Percentiles rank a stretch among this genome's conserved stretches.
phyloP scores from a whole-genome alignment of 2,329 filamentous ascomycete genomes.

The Beauveria medogensis region DNA sequence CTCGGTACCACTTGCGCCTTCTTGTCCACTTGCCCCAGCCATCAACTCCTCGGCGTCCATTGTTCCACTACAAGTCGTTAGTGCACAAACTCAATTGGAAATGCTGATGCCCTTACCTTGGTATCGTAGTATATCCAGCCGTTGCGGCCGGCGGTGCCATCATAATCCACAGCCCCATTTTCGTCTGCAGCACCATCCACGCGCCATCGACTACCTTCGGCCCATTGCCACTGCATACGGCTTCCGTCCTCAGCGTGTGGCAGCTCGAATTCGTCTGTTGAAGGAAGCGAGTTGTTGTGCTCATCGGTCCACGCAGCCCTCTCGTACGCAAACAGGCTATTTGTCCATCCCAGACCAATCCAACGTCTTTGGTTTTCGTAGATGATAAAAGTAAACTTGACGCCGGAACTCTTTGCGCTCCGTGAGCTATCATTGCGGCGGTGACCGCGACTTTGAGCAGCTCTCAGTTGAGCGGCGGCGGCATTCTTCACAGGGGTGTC shows the following conservation, averaged over 20 bases:
- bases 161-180: constrained; percentile 37
- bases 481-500: constrained; percentile 38
- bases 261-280: constrained; percentile 61
- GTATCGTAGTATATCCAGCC: constrained; percentile 99
- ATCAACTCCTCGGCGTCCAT: constrained; percentile 74
- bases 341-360: constrained; percentile 93
- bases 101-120: constrained; percentile 67
- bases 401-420: constrained; percentile 58
- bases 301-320: constrained; percentile 92
- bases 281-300: constrained; percentile 72
- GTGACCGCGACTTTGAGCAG: constrained; percentile 13
- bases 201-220: constrained; percentile 74
- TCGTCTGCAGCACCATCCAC: constrained; percentile 66
- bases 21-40: constrained; percentile 94
- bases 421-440: constrained; percentile 22
- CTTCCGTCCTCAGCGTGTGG: constrained; percentile 54
- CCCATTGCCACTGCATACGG: constrained; percentile 63
- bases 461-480: constrained; percentile 18
- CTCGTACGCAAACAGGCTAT: constrained; percentile 84
- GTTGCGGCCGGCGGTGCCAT: constrained; percentile 53
- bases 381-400: constrained; percentile 92
- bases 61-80: constrained; percentile 61
- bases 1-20: constrained; percentile 89
- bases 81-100: constrained; percentile 61
- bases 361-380: constrained; percentile 96